A percentile compares a stretch with the other conserved stretches of the same genome.
Evolutionary conservation across 139 green algal species (phyloP).

Genomic region (Chlorella ohadii): DNA sequence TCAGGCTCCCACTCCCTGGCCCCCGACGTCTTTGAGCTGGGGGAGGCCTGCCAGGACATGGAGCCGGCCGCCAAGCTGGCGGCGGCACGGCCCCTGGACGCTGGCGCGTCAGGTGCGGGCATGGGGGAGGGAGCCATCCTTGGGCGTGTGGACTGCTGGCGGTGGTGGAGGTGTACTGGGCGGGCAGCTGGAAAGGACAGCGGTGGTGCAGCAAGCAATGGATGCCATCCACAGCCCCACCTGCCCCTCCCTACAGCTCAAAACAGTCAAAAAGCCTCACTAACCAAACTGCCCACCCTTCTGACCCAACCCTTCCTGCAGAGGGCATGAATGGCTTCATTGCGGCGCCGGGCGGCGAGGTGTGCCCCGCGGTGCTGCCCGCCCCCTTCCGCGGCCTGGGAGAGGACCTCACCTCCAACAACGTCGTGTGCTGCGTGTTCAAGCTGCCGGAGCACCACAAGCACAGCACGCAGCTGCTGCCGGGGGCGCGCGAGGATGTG

Average conservation of each 20-base stretch:
- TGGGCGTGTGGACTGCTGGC: too few species aligned
- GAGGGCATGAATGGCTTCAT: constrained; percentile 82
- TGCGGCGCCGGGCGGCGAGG: constrained; percentile 69
- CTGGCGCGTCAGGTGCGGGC: constrained; percentile 11
- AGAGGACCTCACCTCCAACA: constrained; percentile 80
- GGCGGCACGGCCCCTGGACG: constrained; percentile 31
- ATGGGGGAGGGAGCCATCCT: too few species aligned
- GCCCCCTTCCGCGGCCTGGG: constrained; percentile 74
- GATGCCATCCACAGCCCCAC: too few species aligned
- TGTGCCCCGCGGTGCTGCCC: constrained; percentile 76
- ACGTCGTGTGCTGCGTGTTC: constrained; percentile 76
- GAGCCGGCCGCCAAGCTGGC: constrained; percentile 12
- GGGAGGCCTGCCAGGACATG: constrained; percentile 32
- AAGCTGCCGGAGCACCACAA: constrained; percentile 62
- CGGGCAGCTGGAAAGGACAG: too few species aligned
- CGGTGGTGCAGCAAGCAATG: too few species aligned
- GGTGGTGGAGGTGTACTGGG: too few species aligned
- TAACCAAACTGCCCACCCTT: not conserved
- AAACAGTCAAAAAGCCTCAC: too few species aligned
- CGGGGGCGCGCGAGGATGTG: constrained; percentile 45
- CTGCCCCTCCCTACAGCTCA: too few species aligned
- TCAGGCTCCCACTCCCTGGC: constrained; percentile 78
- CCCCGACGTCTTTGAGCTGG: constrained; percentile 73
- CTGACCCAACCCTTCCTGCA: not conserved
- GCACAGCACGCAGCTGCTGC: constrained; percentile 54